Conservation (phyloP, 768 basidiomycete species). For the Amyloporia xantha region DNA sequence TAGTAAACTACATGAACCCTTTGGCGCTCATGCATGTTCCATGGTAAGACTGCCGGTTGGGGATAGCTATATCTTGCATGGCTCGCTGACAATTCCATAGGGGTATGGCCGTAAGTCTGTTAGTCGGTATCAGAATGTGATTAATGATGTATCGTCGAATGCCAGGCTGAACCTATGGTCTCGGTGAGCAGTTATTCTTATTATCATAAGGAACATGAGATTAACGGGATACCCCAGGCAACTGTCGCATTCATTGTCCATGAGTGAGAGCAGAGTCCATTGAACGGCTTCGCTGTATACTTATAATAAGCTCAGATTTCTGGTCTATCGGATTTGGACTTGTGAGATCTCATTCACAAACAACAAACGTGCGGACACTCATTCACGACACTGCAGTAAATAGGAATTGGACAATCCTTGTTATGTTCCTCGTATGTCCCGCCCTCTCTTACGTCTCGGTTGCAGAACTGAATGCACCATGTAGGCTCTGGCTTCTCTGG, state of each 20-base stretch:
- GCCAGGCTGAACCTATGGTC: background rate
- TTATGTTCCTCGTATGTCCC: background rate
- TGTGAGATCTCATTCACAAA: background rate
- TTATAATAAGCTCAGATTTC: background rate
- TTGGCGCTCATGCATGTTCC: background rate
- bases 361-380: background rate
- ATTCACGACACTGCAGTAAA: background rate
- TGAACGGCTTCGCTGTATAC: background rate
- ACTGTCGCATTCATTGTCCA: slow-evolving; percentile 1
- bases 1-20: background rate
- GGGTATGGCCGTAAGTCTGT: background rate
- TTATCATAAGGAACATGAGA: background rate
- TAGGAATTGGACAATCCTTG: background rate
- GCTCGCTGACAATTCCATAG: background rate
- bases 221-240: background rate
- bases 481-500: too few species aligned
- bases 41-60: background rate
- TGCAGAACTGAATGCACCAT: too few species aligned
- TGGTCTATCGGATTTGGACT: background rate
- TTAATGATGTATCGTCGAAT: background rate
- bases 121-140: background rate
- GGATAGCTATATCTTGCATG: background rate
- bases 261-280: background rate
- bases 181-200: background rate
- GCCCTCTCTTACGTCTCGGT: too few species aligned